These are phyloP conservation scores for Cytospora piceicola DNA, from an alignment of 2,329 filamentous ascomycete species.

Conservation along the genomic window DNA sequence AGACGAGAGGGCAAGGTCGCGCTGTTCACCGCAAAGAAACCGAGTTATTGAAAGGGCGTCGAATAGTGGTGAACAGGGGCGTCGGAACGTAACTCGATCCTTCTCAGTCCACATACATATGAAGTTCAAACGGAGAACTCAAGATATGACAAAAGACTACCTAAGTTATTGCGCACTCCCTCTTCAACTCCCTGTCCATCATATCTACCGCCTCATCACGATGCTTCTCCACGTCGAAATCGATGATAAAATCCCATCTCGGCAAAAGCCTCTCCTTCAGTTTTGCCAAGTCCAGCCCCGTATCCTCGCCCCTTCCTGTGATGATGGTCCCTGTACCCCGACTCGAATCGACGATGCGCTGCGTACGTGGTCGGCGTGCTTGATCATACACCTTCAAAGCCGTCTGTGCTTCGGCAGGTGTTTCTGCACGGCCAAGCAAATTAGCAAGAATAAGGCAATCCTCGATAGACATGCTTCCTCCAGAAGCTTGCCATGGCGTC, in stretches of 20 bases:
- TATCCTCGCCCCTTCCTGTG: slow-evolving; percentile 8
- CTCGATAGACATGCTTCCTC: slow-evolving; percentile 19
- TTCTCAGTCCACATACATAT: not conserved
- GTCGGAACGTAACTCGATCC: not conserved
- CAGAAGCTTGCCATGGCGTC: slow-evolving; percentile 13
- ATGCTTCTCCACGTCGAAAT: slow-evolving; percentile 6
- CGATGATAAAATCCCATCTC: slow-evolving; percentile 21
- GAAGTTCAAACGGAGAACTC: no score
- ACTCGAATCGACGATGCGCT: slow-evolving; percentile 20
- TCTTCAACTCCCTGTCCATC: slow-evolving; percentile 4
- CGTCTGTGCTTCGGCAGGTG: not conserved
- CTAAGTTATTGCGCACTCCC: not conserved
- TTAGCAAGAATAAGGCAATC: slow-evolving; percentile 15
- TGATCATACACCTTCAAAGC: slow-evolving; percentile 15
- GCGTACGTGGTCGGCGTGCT: slow-evolving; percentile 19
- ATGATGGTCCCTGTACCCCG: slow-evolving; percentile 14
- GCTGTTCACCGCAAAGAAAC: not conserved
- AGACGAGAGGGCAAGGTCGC: slow-evolving; percentile 5
- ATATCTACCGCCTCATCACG: slow-evolving; percentile 13
- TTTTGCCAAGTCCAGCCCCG: not conserved
- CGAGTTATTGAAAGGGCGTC: not conserved
- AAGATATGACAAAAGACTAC: no score
- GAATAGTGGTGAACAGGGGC: not conserved
- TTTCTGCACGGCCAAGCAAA: slow-evolving; percentile 1
- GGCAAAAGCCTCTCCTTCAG: slow-evolving; percentile 8